Conservation (phyloP, 352 stramenopile genomes). For the Saprolegnia parasitica region DNA sequence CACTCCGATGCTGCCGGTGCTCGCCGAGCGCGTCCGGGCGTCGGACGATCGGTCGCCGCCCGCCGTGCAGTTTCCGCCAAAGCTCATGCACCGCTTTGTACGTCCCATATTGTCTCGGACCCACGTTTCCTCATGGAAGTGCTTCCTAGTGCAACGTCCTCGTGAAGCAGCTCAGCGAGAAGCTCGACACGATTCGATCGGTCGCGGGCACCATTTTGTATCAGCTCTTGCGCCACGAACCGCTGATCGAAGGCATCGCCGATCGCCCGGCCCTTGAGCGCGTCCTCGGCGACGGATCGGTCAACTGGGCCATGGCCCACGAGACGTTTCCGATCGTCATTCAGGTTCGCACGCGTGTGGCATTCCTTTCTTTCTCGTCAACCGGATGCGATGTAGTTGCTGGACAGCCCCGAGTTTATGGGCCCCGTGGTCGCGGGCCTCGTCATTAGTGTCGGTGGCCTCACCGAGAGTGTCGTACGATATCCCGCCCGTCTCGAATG, state of each 20-base stretch:
- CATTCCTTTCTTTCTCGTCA: constrained; percentile 15
- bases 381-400: constrained; percentile 41
- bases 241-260: constrained; percentile 70
- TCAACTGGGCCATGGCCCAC: constrained; percentile 79
- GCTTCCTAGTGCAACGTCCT: constrained; percentile 63
- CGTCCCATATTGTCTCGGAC: constrained; percentile 34
- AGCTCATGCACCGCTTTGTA: constrained; percentile 26
- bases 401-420: constrained; percentile 85
- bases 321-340: constrained; percentile 90
- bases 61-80: not conserved
- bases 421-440: constrained; percentile 84
- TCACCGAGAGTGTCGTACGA: constrained; percentile 92
- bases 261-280: constrained; percentile 68
- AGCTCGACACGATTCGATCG: constrained; percentile 91
- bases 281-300: constrained; percentile 45
- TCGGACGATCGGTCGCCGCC: too few relatives aligned
- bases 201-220: constrained; percentile 86
- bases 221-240: constrained; percentile 67
- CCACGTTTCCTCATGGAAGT: constrained; percentile 37
- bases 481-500: constrained; percentile 28
- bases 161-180: constrained; percentile 96
- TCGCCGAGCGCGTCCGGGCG: not conserved
- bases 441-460: constrained; percentile 91
- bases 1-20: constrained; percentile 27
- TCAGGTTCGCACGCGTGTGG: constrained; percentile 26